Percentiles rank a stretch among this genome's conserved stretches.
These are phyloP conservation scores for Fusarium piperis DNA, from an alignment of 2,329 filamentous ascomycete genomes.

Conservation along the genomic window DNA sequence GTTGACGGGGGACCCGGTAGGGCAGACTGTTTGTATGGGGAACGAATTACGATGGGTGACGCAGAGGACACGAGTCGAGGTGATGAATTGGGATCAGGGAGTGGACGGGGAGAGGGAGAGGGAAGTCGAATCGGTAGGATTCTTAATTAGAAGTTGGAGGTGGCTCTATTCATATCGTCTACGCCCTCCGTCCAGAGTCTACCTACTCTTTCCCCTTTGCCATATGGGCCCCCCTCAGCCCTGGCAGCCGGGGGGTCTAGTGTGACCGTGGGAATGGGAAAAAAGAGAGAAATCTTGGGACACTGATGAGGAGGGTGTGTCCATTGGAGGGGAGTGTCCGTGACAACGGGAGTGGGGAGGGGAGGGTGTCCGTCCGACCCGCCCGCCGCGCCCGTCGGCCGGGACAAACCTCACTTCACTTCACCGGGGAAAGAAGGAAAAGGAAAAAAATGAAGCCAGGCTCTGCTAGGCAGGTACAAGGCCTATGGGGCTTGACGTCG, in stretches of 20 bases:
- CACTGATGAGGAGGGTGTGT: neutral
- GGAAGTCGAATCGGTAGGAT: neutral
- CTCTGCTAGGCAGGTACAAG: neutral
- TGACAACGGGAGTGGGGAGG: neutral
- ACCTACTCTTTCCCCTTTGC: neutral
- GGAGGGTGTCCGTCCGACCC: neutral
- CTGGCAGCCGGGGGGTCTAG: neutral
- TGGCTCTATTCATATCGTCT: conserved; percentile 12
- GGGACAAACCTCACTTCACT: neutral
- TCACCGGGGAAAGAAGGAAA: neutral
- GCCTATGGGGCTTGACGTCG: neutral
- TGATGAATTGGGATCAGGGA: neutral
- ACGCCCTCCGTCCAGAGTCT: neutral
- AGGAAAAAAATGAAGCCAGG: neutral
- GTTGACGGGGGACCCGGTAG: conserved; percentile 30
- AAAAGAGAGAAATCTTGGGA: neutral
- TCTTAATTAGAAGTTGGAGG: conserved; percentile 5
- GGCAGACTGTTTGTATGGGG: conserved; percentile 37
- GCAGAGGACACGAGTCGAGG: conserved; percentile 29
- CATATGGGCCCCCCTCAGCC: neutral
- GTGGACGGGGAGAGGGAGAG: neutral
- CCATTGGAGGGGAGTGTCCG: neutral
- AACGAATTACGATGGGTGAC: conserved; percentile 24
- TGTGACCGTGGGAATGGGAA: neutral
- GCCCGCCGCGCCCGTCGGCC: neutral